Evolutionary conservation across 352 stramenopile genomes (phyloP).

Genomic region (Thalassiosira livingstoniorum): DNA sequence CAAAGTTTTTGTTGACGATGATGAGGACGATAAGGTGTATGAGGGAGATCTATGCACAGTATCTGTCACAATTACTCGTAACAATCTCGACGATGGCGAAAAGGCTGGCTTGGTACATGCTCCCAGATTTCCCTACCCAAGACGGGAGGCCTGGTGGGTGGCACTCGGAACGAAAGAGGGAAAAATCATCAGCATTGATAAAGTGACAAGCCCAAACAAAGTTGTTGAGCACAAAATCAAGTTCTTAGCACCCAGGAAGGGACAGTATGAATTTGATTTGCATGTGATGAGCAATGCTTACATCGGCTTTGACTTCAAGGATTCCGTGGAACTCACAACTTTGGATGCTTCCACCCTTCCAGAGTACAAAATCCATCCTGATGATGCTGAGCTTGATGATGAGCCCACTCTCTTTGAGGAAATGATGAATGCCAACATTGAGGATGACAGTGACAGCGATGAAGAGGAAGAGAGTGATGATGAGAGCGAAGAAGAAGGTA

Average conservation of each 20-base stretch:
- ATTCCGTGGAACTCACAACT: constrained; percentile 93
- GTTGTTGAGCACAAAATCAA: constrained; percentile 92
- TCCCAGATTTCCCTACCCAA: constrained; percentile 94
- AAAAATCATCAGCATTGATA: constrained; percentile 97
- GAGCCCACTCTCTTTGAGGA: constrained; percentile 99
- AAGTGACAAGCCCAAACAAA: constrained; percentile 90
- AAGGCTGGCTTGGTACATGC: constrained; percentile 95
- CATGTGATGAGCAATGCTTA: constrained; percentile 98
- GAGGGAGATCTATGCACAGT: constrained; percentile 99
- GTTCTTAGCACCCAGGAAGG: constrained; percentile 94
- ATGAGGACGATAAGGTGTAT: constrained; percentile 94
- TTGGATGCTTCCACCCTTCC: constrained; percentile 92
- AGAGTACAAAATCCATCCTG: constrained; percentile 96
- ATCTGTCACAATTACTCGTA: constrained; percentile 94
- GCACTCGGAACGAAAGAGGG: constrained; percentile 93
- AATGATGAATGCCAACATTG: constrained; percentile 89
- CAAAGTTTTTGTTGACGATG: constrained; percentile 90
- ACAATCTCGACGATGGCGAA: constrained; percentile 95
- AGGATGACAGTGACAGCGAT: constrained; percentile 86
- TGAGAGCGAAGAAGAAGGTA: constrained; percentile 66
- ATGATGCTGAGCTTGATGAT: constrained; percentile 99
- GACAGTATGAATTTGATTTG: constrained; percentile 97
- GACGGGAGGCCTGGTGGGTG: constrained; percentile 97
- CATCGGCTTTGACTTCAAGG: constrained; percentile 94
- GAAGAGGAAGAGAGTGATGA: constrained; percentile 73